Evolutionary conservation across 208 protist species (phyloP).

Genomic region (Crithidia acanthocephali): DNA sequence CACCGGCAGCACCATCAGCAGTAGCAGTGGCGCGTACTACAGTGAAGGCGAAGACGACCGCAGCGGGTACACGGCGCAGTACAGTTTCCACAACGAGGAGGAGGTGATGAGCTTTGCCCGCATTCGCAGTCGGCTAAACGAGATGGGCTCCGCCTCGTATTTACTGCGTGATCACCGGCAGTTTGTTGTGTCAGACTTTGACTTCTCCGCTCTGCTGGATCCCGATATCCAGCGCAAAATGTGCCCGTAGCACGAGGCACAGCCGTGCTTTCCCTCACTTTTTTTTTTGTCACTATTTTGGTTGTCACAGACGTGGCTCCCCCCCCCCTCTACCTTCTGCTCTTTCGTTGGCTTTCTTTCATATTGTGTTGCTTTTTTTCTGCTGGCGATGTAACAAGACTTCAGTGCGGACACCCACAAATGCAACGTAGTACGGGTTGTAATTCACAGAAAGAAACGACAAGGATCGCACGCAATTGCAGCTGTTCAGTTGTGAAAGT

Average conservation of each 20-base stretch:
- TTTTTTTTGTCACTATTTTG: too few relatives aligned
- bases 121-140: constrained; percentile 72
- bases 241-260: constrained; percentile 8
- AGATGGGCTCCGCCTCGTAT: constrained; percentile 81
- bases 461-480: too few relatives aligned
- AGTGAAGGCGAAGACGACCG: constrained; percentile 85
- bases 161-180: constrained; percentile 67
- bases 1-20: neutral
- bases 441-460: too few relatives aligned
- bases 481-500: too few relatives aligned
- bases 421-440: too few relatives aligned
- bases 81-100: constrained; percentile 77
- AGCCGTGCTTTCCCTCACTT: constrained; percentile 2
- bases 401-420: too few relatives aligned
- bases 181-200: constrained; percentile 77
- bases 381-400: neutral
- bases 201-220: constrained; percentile 52
- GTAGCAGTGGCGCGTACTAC: constrained; percentile 65
- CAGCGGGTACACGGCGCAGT: constrained; percentile 60
- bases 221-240: constrained; percentile 23
- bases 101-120: constrained; percentile 79
- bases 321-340: too few relatives aligned
- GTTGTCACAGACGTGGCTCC: too few relatives aligned
- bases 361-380: neutral
- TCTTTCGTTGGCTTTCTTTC: too few relatives aligned